Percentiles rank a stretch among this genome's conserved stretches.
Evolutionary conservation across 116 monocot genomes (phyloP).

Genomic region (Papilionanthe hybrid): DNA sequence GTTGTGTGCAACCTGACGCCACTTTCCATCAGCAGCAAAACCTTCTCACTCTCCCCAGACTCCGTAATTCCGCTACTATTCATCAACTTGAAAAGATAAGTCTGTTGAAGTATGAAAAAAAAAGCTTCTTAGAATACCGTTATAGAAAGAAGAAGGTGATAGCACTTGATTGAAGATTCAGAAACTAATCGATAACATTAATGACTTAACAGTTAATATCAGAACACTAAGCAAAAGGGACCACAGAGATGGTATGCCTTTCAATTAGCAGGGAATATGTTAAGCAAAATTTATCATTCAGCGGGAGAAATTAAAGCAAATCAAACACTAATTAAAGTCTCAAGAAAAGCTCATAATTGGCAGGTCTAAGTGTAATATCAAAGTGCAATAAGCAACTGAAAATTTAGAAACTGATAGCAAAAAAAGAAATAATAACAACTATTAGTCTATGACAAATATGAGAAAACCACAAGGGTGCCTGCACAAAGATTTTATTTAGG

Average conservation of each 20-base stretch:
- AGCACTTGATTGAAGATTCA: neutral
- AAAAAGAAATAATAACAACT: neutral
- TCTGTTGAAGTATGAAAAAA: conserved; percentile 32
- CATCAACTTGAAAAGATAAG: conserved; percentile 98
- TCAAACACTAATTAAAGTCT: neutral
- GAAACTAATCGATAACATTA: neutral
- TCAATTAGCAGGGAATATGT: neutral
- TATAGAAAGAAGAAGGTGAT: neutral
- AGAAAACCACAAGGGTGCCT: neutral
- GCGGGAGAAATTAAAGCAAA: neutral
- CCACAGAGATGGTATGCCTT: neutral
- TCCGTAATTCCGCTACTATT: conserved; percentile 97
- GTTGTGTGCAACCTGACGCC: conserved; percentile 94
- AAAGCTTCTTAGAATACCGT: neutral
- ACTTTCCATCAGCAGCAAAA: conserved; percentile 92
- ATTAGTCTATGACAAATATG: neutral
- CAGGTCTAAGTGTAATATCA: neutral
- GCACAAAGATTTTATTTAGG: too few species aligned
- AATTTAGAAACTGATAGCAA: neutral
- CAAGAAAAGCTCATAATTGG: neutral
- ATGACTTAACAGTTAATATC: neutral
- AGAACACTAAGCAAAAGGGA: neutral
- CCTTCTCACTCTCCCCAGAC: conserved; percentile 98
- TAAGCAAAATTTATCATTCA: neutral
- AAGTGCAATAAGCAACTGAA: neutral